Conservation (phyloP, 108 stramenopile genomes). For the Cyclotella cryptica region DNA sequence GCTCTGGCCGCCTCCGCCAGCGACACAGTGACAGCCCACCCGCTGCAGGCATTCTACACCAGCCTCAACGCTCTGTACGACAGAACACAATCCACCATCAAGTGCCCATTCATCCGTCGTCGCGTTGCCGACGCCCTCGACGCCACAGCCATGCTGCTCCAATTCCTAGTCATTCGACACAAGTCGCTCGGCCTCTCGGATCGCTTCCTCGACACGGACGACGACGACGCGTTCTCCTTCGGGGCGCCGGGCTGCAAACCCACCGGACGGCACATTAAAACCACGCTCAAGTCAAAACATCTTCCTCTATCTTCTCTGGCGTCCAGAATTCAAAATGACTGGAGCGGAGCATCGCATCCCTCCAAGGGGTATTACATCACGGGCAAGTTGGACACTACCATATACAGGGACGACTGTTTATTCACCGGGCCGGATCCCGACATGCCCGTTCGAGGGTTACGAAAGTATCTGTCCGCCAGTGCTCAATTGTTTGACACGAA, state of each 20-base stretch:
- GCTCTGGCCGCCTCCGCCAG: not conserved
- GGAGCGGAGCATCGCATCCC: constrained; percentile 19
- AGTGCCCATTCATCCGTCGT: constrained; percentile 83
- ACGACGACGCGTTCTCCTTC: not conserved
- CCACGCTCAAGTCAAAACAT: constrained; percentile 40
- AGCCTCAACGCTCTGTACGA: constrained; percentile 55
- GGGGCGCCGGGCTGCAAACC: constrained; percentile 48
- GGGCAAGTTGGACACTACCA: constrained; percentile 70
- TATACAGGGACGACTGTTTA: constrained; percentile 84
- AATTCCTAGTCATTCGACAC: constrained; percentile 77
- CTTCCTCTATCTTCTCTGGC: constrained; percentile 33
- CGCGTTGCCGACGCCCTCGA: constrained; percentile 78
- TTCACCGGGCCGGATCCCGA: constrained; percentile 91
- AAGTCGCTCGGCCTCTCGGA: constrained; percentile 51
- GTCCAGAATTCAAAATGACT: constrained; percentile 28
- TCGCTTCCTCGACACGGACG: constrained; percentile 14
- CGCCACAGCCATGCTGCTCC: constrained; percentile 58
- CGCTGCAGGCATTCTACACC: constrained; percentile 27
- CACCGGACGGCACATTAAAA: constrained; percentile 37
- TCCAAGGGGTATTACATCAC: constrained; percentile 89
- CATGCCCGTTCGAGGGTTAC: constrained; percentile 85
- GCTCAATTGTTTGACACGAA: constrained; percentile 73
- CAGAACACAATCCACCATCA: constrained; percentile 60
- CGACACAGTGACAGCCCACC: not conserved
- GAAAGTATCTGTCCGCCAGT: constrained; percentile 84